phyloP scores from a whole-genome alignment of 2,329 filamentous ascomycete species.

The Aureobasidium sp. region DNA sequence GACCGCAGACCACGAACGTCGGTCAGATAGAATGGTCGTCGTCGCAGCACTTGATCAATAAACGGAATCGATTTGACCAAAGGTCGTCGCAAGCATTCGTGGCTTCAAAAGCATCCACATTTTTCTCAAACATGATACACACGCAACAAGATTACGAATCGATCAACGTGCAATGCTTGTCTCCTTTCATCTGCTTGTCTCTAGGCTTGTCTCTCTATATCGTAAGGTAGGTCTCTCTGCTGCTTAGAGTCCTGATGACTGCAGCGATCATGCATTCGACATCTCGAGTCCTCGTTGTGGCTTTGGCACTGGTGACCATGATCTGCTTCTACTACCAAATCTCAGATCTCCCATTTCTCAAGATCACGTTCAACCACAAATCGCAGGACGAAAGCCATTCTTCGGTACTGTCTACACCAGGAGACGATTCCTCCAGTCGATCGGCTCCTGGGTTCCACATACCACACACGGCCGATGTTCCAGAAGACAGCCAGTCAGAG shows the following conservation, averaged over 20 bases:
- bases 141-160: slow-evolving; percentile 2
- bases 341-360: background rate
- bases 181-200: background rate
- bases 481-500: background rate
- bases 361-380: background rate
- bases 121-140: background rate
- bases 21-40: no score
- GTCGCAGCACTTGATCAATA: no score
- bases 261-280: background rate
- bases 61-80: no score
- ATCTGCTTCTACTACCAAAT: background rate
- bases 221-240: background rate
- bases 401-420: background rate
- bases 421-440: background rate
- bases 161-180: background rate
- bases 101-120: background rate
- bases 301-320: background rate
- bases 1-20: no score
- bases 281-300: background rate
- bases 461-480: background rate
- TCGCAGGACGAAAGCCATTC: background rate
- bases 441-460: background rate
- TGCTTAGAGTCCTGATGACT: background rate
- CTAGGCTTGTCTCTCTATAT: background rate
- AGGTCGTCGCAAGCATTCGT: background rate